Evolutionary conservation across 75 land plant genomes (phyloP).

Genomic region (Picea sitchensis): DNA sequence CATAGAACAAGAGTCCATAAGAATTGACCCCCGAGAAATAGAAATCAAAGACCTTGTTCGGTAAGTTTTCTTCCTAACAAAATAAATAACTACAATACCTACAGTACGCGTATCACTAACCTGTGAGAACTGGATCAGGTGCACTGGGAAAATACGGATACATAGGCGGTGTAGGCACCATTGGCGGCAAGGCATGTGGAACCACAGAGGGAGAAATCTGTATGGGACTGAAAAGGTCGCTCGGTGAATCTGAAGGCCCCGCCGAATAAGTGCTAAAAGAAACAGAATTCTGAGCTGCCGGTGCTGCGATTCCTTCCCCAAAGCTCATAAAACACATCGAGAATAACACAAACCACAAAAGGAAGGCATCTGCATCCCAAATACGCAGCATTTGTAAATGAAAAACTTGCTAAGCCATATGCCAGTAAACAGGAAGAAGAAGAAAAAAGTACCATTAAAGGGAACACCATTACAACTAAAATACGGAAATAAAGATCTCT

Average conservation of each 20-base stretch:
- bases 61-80: not conserved
- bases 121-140: constrained; percentile 58
- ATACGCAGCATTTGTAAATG: not conserved
- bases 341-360: constrained; percentile 11
- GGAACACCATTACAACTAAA: too few relatives aligned
- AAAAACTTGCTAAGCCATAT: not conserved
- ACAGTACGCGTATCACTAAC: not conserved
- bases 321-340: constrained; percentile 25
- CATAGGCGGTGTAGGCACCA: constrained; percentile 46
- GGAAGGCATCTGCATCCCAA: constrained; percentile 42
- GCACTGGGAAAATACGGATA: constrained; percentile 54
- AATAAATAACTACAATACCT: not conserved
- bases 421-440: too few relatives aligned
- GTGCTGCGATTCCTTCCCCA: constrained; percentile 17
- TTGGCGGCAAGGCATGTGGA: constrained; percentile 40
- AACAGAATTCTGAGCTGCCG: not conserved
- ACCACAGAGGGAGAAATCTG: constrained; percentile 67
- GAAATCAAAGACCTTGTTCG: not conserved
- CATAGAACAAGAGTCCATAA: not conserved
- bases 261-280: constrained; percentile 18
- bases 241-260: constrained; percentile 32
- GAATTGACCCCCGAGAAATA: not conserved
- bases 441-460: too few relatives aligned
- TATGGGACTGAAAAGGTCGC: constrained; percentile 57
- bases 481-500: too few relatives aligned